Conservation (phyloP, 2,329 filamentous ascomycete genomes). For the Pseudogymnoascus sp. region DNA sequence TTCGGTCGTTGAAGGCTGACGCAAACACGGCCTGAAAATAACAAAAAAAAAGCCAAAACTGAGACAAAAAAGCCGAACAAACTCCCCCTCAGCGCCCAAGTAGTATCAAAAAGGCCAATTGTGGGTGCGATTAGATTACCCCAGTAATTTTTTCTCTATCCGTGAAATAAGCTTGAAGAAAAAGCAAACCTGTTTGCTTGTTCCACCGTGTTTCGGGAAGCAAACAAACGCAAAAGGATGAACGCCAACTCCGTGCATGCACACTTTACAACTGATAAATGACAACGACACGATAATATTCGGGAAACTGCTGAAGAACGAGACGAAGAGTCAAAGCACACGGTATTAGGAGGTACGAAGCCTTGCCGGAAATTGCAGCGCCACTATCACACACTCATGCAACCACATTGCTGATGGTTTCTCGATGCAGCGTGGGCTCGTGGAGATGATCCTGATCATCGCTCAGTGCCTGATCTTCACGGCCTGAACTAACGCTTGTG, state of each 20-base stretch:
- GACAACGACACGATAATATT: neutral
- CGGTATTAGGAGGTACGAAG: neutral
- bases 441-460: neutral
- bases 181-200: constrained; percentile 7
- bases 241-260: neutral
- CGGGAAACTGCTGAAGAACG: neutral
- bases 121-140: neutral
- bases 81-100: neutral
- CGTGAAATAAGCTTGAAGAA: neutral
- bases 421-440: neutral
- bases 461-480: neutral
- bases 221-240: neutral
- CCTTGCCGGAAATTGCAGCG: constrained; percentile 1
- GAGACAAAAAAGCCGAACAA: neutral
- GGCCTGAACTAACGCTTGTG: neutral
- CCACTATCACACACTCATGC: neutral
- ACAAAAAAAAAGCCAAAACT: neutral
- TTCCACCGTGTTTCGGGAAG: neutral
- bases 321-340: neutral
- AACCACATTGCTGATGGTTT: neutral
- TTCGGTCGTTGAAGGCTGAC: neutral
- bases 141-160: neutral
- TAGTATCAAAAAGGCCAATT: neutral
- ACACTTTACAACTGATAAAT: constrained; percentile 6
- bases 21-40: constrained; percentile 1